A percentile compares a stretch with the other conserved stretches of the same genome.
phyloP scores from a whole-genome alignment of 768 basidiomycete genomes.

The Cystofilobasidium bisporidii region DNA sequence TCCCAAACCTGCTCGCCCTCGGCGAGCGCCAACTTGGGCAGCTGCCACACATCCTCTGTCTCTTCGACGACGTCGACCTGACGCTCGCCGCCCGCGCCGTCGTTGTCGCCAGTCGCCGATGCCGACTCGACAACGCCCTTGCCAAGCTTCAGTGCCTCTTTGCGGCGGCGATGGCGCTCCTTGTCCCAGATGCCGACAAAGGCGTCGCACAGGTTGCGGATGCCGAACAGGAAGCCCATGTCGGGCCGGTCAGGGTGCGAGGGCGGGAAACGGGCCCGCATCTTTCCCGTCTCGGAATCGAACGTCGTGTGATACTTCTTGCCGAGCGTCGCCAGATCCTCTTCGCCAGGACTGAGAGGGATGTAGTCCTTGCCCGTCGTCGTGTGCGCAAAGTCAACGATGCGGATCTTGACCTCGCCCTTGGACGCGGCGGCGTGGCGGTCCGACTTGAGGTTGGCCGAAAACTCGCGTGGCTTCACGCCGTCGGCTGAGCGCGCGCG shows the following conservation, averaged over 20 bases:
- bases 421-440: not conserved
- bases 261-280: conserved; percentile 89
- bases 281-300: conserved; percentile 68
- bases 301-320: conserved; percentile 74
- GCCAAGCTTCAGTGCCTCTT: not conserved
- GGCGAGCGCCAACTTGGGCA: conserved; percentile 20
- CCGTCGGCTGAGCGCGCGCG: conserved; percentile 25
- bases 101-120: not conserved
- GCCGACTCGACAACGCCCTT: not conserved
- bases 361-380: conserved; percentile 90
- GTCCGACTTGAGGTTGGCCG: conserved; percentile 4
- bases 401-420: conserved; percentile 87
- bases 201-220: conserved; percentile 66
- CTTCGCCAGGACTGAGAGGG: conserved; percentile 45
- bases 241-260: conserved; percentile 82
- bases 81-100: conserved; percentile 45
- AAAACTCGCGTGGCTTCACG: conserved; percentile 14
- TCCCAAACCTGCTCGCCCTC: conserved; percentile 26
- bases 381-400: conserved; percentile 98
- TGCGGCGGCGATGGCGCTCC: conserved; percentile 50
- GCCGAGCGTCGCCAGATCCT: conserved; percentile 44
- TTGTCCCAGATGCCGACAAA: conserved; percentile 80
- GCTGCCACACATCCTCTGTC: not conserved
- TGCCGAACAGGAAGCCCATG: conserved; percentile 83
- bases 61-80: not conserved